phyloP scores from a whole-genome alignment of 2,329 filamentous ascomycete genomes.

The Ilyonectria sp. region DNA sequence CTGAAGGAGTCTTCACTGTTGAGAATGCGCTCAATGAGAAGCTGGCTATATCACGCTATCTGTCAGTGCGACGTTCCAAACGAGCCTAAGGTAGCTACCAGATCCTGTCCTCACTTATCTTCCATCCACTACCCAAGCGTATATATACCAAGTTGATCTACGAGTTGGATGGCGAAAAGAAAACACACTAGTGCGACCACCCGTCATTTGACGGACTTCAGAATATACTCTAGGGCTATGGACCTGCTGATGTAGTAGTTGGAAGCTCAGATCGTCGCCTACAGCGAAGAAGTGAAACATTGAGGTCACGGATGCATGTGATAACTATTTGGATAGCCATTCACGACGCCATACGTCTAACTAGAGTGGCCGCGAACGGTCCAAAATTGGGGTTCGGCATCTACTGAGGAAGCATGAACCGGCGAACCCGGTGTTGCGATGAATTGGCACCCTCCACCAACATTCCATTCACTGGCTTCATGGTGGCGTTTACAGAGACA shows the following conservation, averaged over 20 bases:
- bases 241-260: neutral
- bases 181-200: neutral
- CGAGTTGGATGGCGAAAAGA: neutral
- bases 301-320: neutral
- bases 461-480: neutral
- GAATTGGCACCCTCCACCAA: neutral
- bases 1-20: no score
- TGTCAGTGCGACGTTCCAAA: no score
- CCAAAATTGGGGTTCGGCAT: neutral
- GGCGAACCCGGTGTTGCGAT: neutral
- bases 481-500: neutral
- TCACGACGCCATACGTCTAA: neutral
- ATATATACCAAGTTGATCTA: neutral
- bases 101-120: neutral
- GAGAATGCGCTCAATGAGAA: no score
- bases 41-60: no score
- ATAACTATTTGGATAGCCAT: neutral
- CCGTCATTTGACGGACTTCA: neutral
- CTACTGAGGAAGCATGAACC: neutral
- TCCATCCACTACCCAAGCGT: neutral
- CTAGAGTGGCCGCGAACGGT: neutral
- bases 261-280: neutral
- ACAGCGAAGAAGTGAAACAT: neutral
- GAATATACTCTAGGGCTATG: neutral
- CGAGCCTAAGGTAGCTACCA: no score